A percentile compares a stretch with the other conserved stretches of the same genome.
Conservation (phyloP, 1,284 basidiomycete species). For the Waitea zeae region DNA sequence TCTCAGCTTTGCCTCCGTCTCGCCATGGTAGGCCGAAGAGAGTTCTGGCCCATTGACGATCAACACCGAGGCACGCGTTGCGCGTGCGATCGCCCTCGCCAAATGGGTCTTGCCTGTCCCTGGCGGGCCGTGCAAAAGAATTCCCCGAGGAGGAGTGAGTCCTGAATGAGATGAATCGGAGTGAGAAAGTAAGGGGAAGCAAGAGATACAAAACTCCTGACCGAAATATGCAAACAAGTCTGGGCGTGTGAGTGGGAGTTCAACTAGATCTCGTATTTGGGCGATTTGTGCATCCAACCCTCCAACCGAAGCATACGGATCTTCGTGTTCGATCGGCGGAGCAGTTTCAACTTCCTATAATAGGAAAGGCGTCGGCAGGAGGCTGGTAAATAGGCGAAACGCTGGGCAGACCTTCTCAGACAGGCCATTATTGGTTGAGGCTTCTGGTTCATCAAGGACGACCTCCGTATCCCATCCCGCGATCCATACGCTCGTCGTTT, state of each 20-base stretch:
- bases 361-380: neutral
- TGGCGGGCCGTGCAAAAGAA: constrained; percentile 83
- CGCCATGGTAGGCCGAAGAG: constrained; percentile 89
- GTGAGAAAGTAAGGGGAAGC: constrained; percentile 2
- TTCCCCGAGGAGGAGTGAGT: constrained; percentile 78
- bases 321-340: constrained; percentile 5
- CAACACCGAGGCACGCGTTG: constrained; percentile 66
- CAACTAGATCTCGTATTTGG: constrained; percentile 85
- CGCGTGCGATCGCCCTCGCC: constrained; percentile 75
- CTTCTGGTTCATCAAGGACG: constrained; percentile 20
- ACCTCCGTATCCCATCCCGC: constrained; percentile 48
- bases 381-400: too few relatives aligned
- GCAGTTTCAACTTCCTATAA: neutral
- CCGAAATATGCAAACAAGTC: constrained; percentile 85
- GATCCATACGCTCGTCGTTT: constrained; percentile 27
- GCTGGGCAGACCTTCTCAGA: neutral
- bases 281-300: constrained; percentile 81
- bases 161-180: constrained; percentile 22
- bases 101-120: constrained; percentile 93
- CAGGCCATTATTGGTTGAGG: neutral
- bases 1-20: constrained; percentile 84
- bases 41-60: constrained; percentile 92
- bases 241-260: constrained; percentile 83
- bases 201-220: constrained; percentile 15
- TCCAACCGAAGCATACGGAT: constrained; percentile 66